Evolutionary conservation across 148 eudicot species (phyloP), one percentile per base, ranked within the genome.

Genomic region (Camellia lanceoleosa): DNA sequence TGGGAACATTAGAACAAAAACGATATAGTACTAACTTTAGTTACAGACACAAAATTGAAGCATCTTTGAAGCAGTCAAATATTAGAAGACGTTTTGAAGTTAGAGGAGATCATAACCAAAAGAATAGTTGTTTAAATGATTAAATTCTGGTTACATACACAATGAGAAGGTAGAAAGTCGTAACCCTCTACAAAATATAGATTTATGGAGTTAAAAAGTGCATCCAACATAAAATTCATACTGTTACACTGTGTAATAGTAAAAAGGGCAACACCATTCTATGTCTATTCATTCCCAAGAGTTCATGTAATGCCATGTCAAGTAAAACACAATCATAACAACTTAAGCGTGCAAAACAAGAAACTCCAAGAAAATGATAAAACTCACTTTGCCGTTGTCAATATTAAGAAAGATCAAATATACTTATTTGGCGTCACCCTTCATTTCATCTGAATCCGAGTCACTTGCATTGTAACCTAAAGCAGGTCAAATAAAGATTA

Each of bases 391-490:
- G 77, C 42, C 43, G 15, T 6, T 30, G 77, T 71, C 77, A 71
- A 64, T 52, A 59, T 76, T 41, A 20, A 56, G 1, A 16, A 61
- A 52, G 69, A 60, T n/a, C 10, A 61, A n/a, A 14, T 61, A 18
- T 67, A 71, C 61, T 20, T 43, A 69, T 46, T 80, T 80, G 62
- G 65, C 83, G 73, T 81, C 86, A 70, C 65, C 79, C 78, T 73
- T 70, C 49, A 71, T 55, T 68, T 83, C 88, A 79, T 89, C 82
- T 56, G 88, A 89, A 67, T 85, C 87, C 7, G 91, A 85, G 73
- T 89, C 89, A 82, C 91, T 89, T 41, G 82, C 85, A 85, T 87
- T 87, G 70, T 83, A 89, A n/a, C 91, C 91, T 89, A 67, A 52
- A 70, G 80, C 15, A 81, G 46, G 38, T 18, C 68, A 10, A 78